These are phyloP conservation scores for Botryotinia convoluta DNA, from an alignment of 2,329 filamentous ascomycete genomes.

Conservation along the genomic window DNA sequence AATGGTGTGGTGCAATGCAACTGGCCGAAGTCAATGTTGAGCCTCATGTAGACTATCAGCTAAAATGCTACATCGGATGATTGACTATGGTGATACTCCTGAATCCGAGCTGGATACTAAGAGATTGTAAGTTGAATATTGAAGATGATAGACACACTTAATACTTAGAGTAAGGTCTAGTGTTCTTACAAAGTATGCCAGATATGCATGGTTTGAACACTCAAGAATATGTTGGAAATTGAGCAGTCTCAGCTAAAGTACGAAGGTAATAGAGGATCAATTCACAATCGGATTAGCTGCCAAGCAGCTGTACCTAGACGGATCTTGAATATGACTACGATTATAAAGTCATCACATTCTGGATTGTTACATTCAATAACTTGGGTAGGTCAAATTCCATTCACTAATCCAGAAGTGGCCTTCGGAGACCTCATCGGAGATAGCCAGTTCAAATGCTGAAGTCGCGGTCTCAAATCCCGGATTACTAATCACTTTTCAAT, in stretches of 20 bases:
- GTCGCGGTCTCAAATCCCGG: not conserved
- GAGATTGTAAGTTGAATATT: not conserved
- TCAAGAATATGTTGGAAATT: not conserved
- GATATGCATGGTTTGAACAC: not conserved
- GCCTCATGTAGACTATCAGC: not conserved
- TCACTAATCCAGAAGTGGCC: not conserved
- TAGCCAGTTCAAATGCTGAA: not conserved
- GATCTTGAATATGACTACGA: not conserved
- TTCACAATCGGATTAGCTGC: not conserved
- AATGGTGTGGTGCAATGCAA: not conserved
- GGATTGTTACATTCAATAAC: not conserved
- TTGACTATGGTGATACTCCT: not conserved
- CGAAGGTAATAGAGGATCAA: not conserved
- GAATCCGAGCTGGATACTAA: not conserved
- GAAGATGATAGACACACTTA: not conserved
- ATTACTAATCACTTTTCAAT: slow-evolving; percentile 12
- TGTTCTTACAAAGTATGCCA: not conserved
- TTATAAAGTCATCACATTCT: not conserved
- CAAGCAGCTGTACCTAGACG: not conserved
- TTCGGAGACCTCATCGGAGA: not conserved
- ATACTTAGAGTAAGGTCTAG: no score
- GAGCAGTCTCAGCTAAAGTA: not conserved
- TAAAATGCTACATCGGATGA: not conserved
- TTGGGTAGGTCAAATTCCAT: not conserved
- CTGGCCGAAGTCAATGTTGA: not conserved